Base-by-base conservation (phyloP, 768 basidiomycete species). In the Leucocoprinus sp. region DNA sequence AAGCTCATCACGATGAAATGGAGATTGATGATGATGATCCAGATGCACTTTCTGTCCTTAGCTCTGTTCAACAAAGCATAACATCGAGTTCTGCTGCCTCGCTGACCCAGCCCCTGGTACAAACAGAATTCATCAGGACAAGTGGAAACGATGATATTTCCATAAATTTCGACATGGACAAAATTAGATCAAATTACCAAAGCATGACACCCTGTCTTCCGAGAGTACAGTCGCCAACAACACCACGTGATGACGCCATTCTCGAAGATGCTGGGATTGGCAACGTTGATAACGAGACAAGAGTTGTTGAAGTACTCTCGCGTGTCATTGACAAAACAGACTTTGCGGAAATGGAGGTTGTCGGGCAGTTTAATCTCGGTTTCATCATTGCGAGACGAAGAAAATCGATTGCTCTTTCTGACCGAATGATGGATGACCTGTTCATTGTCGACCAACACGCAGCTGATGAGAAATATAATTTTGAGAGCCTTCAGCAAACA, bases 401-500 rank as follows among this genome's bases (percentile, higher is more conserved):
- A 46, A 68, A 68, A 50, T 39, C 27, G 0, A 41, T 45, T 41
- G 22, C 11, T 1, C 11, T 17, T 3, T 17, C 34, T 15, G 8
- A 9, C 26, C 26, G 22, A 18, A 49, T 29, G 9, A 68, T 79
- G 65, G 93, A 98, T 57, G 95, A 99, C 56, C 67, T 99, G 33
- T 98, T 97, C 64, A 92, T 99, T 51, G 76, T 98, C 14, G 95
- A 98, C 56, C 95, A 98, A 59, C 95, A 98, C 62, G 95, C 95
- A 4, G 83, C 90, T 4, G 96, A 99, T 62, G 96, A 98, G 64
- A 98, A 98, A 67, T 97, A 89, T 65, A 98, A 98, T 60, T 98
- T 98, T 58, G 96, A 98, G 69, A 86, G 78, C 1, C 65, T 98
- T 47, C 95, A 98, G 61, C 72, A 77, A 52, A 91, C 82, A n/a